A percentile compares a stretch with the other conserved stretches of the same genome.
Evolutionary conservation across 495 filamentous ascomycete species (phyloP).

Genomic region (Aspergillus campestris): DNA sequence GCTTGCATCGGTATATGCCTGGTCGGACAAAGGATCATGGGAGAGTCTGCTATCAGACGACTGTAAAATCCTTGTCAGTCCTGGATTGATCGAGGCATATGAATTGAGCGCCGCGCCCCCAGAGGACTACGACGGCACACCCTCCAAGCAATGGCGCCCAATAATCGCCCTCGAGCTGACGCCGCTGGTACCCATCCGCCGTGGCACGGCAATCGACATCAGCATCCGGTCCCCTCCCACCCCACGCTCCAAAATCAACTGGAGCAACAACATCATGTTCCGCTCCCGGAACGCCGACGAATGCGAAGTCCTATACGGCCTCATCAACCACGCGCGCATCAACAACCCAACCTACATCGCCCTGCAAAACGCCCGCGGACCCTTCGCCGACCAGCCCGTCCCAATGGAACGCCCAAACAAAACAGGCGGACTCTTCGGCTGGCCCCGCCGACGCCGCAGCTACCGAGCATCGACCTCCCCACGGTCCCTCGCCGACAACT

Average conservation of each 20-base stretch:
- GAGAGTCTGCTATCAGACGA: slow-evolving; percentile 64
- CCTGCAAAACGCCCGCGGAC: slow-evolving; percentile 60
- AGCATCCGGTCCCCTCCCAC: slow-evolving; percentile 80
- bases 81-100: slow-evolving; percentile 80
- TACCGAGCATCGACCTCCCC: slow-evolving; percentile 51
- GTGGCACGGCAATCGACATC: slow-evolving; percentile 86
- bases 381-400: slow-evolving; percentile 22
- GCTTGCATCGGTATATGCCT: slow-evolving; percentile 73
- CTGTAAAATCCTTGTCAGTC: slow-evolving; percentile 72
- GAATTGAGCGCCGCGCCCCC: slow-evolving; percentile 43
- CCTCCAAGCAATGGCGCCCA: slow-evolving; percentile 43
- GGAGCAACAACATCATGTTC: slow-evolving; percentile 75
- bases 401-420: slow-evolving; percentile 25
- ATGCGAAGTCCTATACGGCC: slow-evolving; percentile 68
- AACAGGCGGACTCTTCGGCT: slow-evolving; percentile 35
- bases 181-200: slow-evolving; percentile 76
- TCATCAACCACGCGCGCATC: slow-evolving; percentile 75
- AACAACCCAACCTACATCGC: slow-evolving; percentile 85
- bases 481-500: slow-evolving; percentile 43
- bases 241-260: slow-evolving; percentile 57
- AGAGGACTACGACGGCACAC: slow-evolving; percentile 7
- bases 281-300: slow-evolving; percentile 71
- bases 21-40: slow-evolving; percentile 78
- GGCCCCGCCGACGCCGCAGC: slow-evolving; percentile 42
- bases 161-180: slow-evolving; percentile 77